Base-by-base conservation (phyloP, 768 basidiomycete genomes). In the Tylopilus sp. region DNA sequence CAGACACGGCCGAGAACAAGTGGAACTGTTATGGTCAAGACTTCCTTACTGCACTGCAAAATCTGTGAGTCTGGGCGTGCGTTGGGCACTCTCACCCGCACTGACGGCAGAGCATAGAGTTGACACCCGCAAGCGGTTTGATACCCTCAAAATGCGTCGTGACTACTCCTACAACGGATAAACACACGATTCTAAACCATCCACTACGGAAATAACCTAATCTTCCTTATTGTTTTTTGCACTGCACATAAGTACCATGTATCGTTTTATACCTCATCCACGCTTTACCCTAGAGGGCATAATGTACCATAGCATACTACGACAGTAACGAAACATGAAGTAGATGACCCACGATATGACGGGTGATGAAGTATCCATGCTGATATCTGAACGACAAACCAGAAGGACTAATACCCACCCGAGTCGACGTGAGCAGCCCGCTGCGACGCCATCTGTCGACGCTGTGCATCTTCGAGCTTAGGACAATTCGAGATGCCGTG, bases 401-500 rank as follows among this genome's bases (percentile, higher is more conserved):
- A 5, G 22, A 23, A 15, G 28, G 11, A 6, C 38, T 52, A 65
- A 51, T 61, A 65, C 40, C 73, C 77, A 50, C 71, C 71, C 15
- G 79, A 90, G 43, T 81, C 85, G 39, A 77, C 82, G 44, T 90
- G 82, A 10, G 74, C 73, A 43, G 79, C 79, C 39, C 91, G 75
- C 62, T 95, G 92, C 21, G 88, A 84, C 11, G 93, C 94, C 81
- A 95, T 87, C 69, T 89, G 88, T 61, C 97, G 73, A 46, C 95
- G 76, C 64, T 97, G 92, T 0, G 85, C 80, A 58, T 99, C 97
- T 70, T 98, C 95, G 56, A 97, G 74, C 70, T 98, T 99, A 18
- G 97, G 97, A 64, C 97, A 99, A 63, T 95, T 95, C 8, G 87
- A 85, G 49, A 98, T 90, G 21, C 83, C 85, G 61, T 99, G 97